A percentile compares a stretch with the other conserved stretches of the same genome.
These are phyloP conservation scores for Epichloe gansuensis DNA, from an alignment of 2,329 filamentous ascomycete genomes.

Conservation along the genomic window DNA sequence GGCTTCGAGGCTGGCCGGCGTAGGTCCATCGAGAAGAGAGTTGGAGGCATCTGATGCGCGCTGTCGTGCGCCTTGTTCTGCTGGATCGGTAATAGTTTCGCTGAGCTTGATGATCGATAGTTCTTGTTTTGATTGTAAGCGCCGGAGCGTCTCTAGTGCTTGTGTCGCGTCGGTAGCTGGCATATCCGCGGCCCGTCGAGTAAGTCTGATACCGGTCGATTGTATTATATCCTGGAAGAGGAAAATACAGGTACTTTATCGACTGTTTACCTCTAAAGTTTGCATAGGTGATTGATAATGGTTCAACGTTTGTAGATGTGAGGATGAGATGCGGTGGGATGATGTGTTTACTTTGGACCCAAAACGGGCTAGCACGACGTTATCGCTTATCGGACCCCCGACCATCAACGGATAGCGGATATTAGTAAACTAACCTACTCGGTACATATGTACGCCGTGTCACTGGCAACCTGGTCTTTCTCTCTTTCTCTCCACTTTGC, in stretches of 20 bases:
- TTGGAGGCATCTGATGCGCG: conserved; percentile 63
- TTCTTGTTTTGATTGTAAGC: conserved; percentile 45
- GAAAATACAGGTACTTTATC: neutral
- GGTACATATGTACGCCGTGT: neutral
- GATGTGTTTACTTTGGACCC: conserved; percentile 8
- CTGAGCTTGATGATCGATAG: conserved; percentile 67
- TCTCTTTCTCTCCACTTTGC: neutral
- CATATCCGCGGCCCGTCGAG: conserved; percentile 13
- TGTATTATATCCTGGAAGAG: neutral
- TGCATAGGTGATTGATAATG: neutral
- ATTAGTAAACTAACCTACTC: neutral
- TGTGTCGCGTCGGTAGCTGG: conserved; percentile 22
- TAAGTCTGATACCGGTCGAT: neutral
- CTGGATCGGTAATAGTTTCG: conserved; percentile 54
- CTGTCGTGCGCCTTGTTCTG: conserved; percentile 26
- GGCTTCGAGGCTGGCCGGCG: conserved; percentile 65
- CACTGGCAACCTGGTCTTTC: neutral
- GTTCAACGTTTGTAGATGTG: neutral
- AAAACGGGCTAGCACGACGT: conserved; percentile 6
- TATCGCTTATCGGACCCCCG: conserved; percentile 1
- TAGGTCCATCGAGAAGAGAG: conserved; percentile 51
- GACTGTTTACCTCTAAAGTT: neutral
- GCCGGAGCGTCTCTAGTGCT: conserved; percentile 35
- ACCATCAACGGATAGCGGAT: neutral
- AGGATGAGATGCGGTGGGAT: neutral